Evolutionary conservation across 2,329 filamentous ascomycete genomes (phyloP).

Genomic region (Fragosphaeria purpurea): DNA sequence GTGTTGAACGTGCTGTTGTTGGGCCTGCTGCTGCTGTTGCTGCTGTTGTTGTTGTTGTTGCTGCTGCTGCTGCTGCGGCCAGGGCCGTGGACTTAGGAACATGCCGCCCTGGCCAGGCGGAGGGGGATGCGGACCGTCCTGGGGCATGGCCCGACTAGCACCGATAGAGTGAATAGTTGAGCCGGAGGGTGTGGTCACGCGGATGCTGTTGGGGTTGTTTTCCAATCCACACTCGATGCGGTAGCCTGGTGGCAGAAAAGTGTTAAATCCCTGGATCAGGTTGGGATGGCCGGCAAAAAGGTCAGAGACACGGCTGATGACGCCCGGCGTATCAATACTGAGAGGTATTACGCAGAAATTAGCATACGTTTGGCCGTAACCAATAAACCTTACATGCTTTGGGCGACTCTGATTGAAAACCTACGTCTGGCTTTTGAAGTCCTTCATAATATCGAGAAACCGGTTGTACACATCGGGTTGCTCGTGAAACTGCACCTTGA

Average conservation of each 20-base stretch:
- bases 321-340: constrained; percentile 90
- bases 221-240: constrained; percentile 91
- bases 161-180: constrained; percentile 86
- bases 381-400: no score
- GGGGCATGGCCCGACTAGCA: constrained; percentile 35
- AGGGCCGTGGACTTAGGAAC: constrained; percentile 33
- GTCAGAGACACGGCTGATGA: constrained; percentile 92
- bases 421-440: constrained; percentile 95
- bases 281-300: constrained; percentile 93
- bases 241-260: constrained; percentile 90
- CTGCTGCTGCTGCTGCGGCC: constrained; percentile 38
- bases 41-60: constrained; percentile 45
- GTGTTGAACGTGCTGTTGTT: constrained; percentile 46
- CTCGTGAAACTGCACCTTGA: constrained; percentile 95
- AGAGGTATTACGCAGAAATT: not conserved
- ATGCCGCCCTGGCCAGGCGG: constrained; percentile 29
- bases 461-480: constrained; percentile 96
- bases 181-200: constrained; percentile 96
- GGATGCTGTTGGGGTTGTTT: constrained; percentile 89
- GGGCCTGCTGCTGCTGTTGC: constrained; percentile 52
- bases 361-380: not conserved
- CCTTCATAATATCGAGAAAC: constrained; percentile 98
- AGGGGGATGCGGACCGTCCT: constrained; percentile 30
- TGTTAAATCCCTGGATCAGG: constrained; percentile 96
- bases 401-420: constrained; percentile 22